Percentiles rank a stretch among this genome's conserved stretches.
Evolutionary conservation across 164 flowering plant species (phyloP).

Genomic region (Tetracentron sinense): DNA sequence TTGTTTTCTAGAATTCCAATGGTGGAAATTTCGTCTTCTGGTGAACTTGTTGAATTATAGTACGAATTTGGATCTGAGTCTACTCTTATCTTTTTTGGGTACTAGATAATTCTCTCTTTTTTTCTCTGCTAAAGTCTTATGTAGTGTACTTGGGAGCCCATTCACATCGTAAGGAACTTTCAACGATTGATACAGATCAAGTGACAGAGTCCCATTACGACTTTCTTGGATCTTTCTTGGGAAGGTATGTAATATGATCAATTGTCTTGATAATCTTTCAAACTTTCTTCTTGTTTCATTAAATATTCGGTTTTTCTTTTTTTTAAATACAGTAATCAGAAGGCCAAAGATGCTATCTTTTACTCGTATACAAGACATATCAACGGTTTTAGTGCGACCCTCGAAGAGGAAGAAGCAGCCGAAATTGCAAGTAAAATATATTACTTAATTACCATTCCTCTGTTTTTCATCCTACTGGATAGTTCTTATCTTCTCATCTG

Average conservation of each 20-base stretch:
- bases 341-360: slow-evolving; percentile 33
- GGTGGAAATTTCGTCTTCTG: not conserved
- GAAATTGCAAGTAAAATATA: slow-evolving; percentile 30
- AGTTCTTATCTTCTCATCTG: not conserved
- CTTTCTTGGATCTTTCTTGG: slow-evolving; percentile 35
- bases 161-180: slow-evolving; percentile 31
- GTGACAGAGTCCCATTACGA: slow-evolving; percentile 47
- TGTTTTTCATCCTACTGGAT: not conserved
- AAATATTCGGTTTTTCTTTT: too few relatives aligned
- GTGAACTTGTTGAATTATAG: not conserved
- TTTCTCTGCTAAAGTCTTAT: slow-evolving; percentile 40
- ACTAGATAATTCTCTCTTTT: not conserved
- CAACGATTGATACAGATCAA: slow-evolving; percentile 28
- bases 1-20: not conserved
- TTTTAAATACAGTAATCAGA: slow-evolving; percentile 6
- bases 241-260: slow-evolving; percentile 15
- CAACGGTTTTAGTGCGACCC: slow-evolving; percentile 46
- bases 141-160: slow-evolving; percentile 73
- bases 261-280: not conserved
- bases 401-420: slow-evolving; percentile 44
- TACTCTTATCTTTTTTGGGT: not conserved
- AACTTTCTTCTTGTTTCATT: not conserved
- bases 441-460: not conserved
- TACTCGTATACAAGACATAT: slow-evolving; percentile 39
- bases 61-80: not conserved